These are phyloP conservation scores for Skeletonema tropicum DNA, from an alignment of 108 stramenopile species.

Conservation along the genomic window DNA sequence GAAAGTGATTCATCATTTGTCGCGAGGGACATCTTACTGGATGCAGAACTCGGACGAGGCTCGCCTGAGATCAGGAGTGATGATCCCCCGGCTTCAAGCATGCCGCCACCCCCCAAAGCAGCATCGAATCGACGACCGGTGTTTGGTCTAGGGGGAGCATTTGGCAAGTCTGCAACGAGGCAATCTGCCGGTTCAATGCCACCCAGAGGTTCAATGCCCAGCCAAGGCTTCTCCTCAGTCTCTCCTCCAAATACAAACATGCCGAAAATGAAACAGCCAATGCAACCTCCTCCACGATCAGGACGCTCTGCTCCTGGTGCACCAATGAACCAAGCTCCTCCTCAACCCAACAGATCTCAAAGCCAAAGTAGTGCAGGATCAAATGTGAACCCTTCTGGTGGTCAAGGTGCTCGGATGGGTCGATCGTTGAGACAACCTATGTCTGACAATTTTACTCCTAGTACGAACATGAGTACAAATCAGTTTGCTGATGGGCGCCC, in stretches of 20 bases:
- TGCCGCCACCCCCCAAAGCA: background rate
- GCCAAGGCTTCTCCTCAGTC: background rate
- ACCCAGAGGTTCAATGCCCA: background rate
- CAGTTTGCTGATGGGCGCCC: background rate
- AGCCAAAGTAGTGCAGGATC: background rate
- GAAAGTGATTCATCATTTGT: constrained; percentile 3
- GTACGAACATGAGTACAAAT: background rate
- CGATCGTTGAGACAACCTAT: background rate
- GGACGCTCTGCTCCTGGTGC: background rate
- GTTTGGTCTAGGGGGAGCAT: constrained; percentile 1
- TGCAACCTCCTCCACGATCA: background rate
- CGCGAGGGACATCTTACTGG: constrained; percentile 3
- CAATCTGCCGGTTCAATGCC: background rate
- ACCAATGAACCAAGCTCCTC: constrained; percentile 5
- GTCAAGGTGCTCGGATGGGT: background rate
- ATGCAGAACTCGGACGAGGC: constrained; percentile 3
- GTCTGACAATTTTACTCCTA: background rate
- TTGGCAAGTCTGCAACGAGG: background rate
- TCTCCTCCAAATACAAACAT: background rate
- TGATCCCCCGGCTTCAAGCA: background rate
- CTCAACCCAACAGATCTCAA: background rate
- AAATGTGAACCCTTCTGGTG: background rate
- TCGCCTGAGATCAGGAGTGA: background rate
- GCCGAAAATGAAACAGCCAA: background rate
- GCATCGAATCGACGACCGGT: background rate